Evolutionary conservation across 345 rosid genomes (phyloP), one percentile per base, ranked within the genome.

Genomic region (Bretschneidera sinensis): DNA sequence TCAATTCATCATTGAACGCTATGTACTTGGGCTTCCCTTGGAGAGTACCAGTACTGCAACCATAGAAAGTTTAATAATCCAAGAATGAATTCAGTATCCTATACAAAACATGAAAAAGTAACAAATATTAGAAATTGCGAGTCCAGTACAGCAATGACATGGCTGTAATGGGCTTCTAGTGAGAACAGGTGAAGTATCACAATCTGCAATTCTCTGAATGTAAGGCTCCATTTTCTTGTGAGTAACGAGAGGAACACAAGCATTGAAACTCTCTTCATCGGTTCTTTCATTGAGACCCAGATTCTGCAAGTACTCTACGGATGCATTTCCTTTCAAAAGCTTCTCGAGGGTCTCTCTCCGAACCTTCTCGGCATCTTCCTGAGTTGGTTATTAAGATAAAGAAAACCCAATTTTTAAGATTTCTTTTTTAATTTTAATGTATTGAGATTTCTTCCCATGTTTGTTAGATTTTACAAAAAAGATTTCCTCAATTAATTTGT

Each of bases 1-100:
- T 83, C 67, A 90, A 71, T 20, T 81, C 83, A 48, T 94, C 96
- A 59, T 83, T 94, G 70, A 90, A 94, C 17, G 97, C 97, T 34
- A 94, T 56, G 72, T 61, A 79, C 73, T 94, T 94, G 31, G 87
- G 91, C 78, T 76, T 89, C 51, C 99, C 99, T 72, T 86, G 89
- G 54, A 91, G 83, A 7, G 99, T 94, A 17, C 99, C 99, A 43
- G 99, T 90, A 73, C 99, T 94, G 84, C 74, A 68, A 60, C 17
- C 51, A 64, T 21, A 73, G 34, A 25, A 45, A 23, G 63, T 43
- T 55, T 54, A 24, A 52, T 56, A 33, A 39, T 43, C n/a, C 34
- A n/a, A n/a, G 24, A 25, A 16, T 19, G 24, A n/a, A 17, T 35
- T 14, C 6, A 34, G 2, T 47, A 47, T 16, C 49, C 24, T 0